These are phyloP conservation scores for Oryza glumipatula DNA, from an alignment of 176 grass and related monocot genomes.

Conservation along the genomic window DNA sequence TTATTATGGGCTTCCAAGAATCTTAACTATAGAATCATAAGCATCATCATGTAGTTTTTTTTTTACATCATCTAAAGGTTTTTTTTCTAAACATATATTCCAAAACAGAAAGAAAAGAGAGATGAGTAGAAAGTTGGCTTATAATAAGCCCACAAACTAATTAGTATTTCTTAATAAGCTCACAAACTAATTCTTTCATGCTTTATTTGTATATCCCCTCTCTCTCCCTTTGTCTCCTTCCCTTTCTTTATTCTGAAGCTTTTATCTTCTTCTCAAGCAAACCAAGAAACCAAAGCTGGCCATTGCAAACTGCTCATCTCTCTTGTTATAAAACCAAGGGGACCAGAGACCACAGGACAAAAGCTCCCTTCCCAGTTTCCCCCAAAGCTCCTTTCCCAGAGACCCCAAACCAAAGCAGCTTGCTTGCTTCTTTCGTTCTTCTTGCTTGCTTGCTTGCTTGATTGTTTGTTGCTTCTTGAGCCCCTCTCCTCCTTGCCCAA, in stretches of 20 bases:
- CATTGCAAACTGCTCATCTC: constrained; percentile 29
- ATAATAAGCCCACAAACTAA: neutral
- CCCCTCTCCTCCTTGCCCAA: constrained; percentile 31
- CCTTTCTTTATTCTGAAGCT: constrained; percentile 48
- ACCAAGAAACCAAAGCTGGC: constrained; percentile 18
- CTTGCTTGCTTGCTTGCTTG: constrained; percentile 34
- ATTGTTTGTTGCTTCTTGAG: constrained; percentile 43
- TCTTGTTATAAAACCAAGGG: constrained; percentile 49
- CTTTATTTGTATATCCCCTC: constrained; percentile 33
- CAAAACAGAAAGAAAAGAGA: neutral
- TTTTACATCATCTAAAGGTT: neutral
- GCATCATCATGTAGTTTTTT: neutral
- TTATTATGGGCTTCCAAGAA: neutral
- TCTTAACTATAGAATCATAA: neutral
- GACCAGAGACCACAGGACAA: constrained; percentile 26
- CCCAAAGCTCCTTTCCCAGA: constrained; percentile 43
- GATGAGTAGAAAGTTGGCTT: neutral
- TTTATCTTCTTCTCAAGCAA: constrained; percentile 40
- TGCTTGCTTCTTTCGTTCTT: constrained; percentile 40
- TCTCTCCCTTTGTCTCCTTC: constrained; percentile 48
- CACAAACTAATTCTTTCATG: neutral
- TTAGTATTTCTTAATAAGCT: neutral
- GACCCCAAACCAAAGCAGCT: constrained; percentile 46
- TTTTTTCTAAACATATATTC: neutral
- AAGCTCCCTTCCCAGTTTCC: constrained; percentile 33